Conservation (phyloP, 2,329 filamentous ascomycete genomes). For the Fusarium torulosum region DNA sequence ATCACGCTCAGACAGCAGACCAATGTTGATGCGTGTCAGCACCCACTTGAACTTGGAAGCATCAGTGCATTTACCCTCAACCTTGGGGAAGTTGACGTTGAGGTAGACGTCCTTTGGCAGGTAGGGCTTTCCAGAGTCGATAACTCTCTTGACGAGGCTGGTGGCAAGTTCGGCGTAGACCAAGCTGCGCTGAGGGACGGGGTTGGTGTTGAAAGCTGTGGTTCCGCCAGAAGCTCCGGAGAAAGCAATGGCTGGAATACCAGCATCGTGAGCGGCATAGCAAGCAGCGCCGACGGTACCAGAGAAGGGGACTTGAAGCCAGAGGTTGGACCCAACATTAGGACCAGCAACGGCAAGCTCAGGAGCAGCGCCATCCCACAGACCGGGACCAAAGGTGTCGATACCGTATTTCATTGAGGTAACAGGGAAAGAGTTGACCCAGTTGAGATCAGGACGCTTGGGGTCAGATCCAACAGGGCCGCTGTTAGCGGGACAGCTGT, state of each 20-base stretch:
- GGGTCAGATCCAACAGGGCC: slow-evolving; percentile 68
- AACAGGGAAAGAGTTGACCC: slow-evolving; percentile 78
- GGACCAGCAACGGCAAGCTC: slow-evolving; percentile 76
- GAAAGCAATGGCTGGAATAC: slow-evolving; percentile 77
- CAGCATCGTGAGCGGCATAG: slow-evolving; percentile 65
- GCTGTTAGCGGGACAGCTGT: slow-evolving; percentile 70
- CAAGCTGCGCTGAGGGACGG: slow-evolving; percentile 64
- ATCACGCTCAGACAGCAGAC: slow-evolving; percentile 66
- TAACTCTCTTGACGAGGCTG: slow-evolving; percentile 67
- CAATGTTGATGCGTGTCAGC: slow-evolving; percentile 70
- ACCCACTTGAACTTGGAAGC: slow-evolving; percentile 72
- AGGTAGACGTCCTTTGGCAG: slow-evolving; percentile 71
- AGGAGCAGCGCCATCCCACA: slow-evolving; percentile 65
- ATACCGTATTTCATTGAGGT: slow-evolving; percentile 75
- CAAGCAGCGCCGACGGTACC: slow-evolving; percentile 76
- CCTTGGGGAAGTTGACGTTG: slow-evolving; percentile 76
- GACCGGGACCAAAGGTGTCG: slow-evolving; percentile 63
- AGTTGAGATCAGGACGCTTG: slow-evolving; percentile 67
- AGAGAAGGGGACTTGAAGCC: slow-evolving; percentile 67
- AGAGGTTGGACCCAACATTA: slow-evolving; percentile 72
- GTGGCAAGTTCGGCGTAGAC: slow-evolving; percentile 75
- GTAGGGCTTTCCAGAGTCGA: slow-evolving; percentile 71
- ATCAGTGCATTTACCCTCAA: slow-evolving; percentile 63
- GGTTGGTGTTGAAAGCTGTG: slow-evolving; percentile 66
- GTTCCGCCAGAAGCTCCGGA: slow-evolving; percentile 65